Evolutionary conservation across 176 grass and related monocot genomes (phyloP), one percentile per base, ranked within the genome.

Genomic region (Cenchrus purpureus): DNA sequence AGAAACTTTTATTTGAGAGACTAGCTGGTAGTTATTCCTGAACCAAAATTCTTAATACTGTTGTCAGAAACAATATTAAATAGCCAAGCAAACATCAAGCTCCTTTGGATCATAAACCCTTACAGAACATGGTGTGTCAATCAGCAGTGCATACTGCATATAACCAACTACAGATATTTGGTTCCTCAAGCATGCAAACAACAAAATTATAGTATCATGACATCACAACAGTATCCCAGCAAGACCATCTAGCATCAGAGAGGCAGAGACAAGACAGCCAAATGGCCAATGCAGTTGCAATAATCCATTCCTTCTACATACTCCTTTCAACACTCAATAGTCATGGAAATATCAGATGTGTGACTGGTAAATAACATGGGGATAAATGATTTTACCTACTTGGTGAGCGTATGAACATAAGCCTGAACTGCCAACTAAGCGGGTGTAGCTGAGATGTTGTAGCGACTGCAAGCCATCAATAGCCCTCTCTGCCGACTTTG

Each of bases 391-490:
- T 25, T 75, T 75, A 80, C 84, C 31, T 84, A 69, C 3, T 79
- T 25, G 55, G 22, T 10, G 49, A 79, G 2, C 3, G 20, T 52
- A 66, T 19, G 66, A 29, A 54, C 29, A 62, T 42, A 57, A 45
- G 43, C 10, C 76, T 53, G 53, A 72, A 51, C 50, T 28, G 52
- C 43, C 29, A 7, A 51, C 85, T 91, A 90, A 68, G 20, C 84
- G 19, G 68, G 8, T 2, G 45, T 75, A 74, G 84, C 80, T 3
- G 89, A 82, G 84, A 87, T 84, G 79, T 87, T 87, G 84, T 90
- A 84, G 84, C 84, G 84, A 22, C 43, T 84, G 80, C 89, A 91
- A 6, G 63, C 80, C 84, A 68, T 91, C 89, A 37, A 91, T 91
- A 63, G 68, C 32, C 68, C 74, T 83, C 60, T 87, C 75, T 10